Conservation (phyloP, 2,329 filamentous ascomycete species). For the Ophiocordyceps camponoti-leonardi region DNA sequence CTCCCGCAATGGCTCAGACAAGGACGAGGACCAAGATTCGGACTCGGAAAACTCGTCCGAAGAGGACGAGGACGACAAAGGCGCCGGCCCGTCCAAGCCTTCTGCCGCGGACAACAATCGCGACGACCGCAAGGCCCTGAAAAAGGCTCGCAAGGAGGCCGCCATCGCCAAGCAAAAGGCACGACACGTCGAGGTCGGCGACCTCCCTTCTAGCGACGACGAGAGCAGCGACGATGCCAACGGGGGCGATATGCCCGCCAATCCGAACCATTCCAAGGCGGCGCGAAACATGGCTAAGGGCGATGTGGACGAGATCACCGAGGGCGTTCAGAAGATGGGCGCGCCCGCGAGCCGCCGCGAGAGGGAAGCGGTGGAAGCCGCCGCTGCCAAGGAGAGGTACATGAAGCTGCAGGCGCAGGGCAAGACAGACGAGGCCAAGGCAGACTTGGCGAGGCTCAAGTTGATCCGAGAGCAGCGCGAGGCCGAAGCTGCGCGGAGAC, state of each 20-base stretch:
- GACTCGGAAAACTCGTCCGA: conserved; percentile 35
- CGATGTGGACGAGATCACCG: conserved; percentile 30
- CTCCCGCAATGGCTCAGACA: conserved; percentile 26
- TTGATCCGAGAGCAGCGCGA: conserved; percentile 76
- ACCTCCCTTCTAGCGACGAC: conserved; percentile 61
- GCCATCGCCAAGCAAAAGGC: conserved; percentile 63
- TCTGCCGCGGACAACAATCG: conserved; percentile 42
- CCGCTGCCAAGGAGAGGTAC: conserved; percentile 77
- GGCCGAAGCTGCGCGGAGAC: conserved; percentile 65
- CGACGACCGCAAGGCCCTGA: conserved; percentile 72
- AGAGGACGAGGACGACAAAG: conserved; percentile 33
- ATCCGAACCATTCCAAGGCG: conserved; percentile 81
- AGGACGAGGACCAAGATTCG: conserved; percentile 30
- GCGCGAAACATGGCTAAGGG: conserved; percentile 37
- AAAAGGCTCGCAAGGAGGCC: conserved; percentile 82
- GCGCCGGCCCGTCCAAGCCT: conserved; percentile 21
- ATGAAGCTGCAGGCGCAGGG: conserved; percentile 83
- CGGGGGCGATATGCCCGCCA: conserved; percentile 50
- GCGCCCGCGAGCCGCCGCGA: conserved; percentile 32
- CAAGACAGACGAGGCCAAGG: conserved; percentile 90
- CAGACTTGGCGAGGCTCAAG: conserved; percentile 69
- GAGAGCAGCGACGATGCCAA: conserved; percentile 37
- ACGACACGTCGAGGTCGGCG: conserved; percentile 61
- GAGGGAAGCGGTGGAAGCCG: conserved; percentile 65
- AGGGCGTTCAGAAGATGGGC: conserved; percentile 36